A percentile compares a stretch with the other conserved stretches of the same genome.
Evolutionary conservation across 2,329 filamentous ascomycete genomes (phyloP).

Genomic region (Taxawa tesnikishii): DNA sequence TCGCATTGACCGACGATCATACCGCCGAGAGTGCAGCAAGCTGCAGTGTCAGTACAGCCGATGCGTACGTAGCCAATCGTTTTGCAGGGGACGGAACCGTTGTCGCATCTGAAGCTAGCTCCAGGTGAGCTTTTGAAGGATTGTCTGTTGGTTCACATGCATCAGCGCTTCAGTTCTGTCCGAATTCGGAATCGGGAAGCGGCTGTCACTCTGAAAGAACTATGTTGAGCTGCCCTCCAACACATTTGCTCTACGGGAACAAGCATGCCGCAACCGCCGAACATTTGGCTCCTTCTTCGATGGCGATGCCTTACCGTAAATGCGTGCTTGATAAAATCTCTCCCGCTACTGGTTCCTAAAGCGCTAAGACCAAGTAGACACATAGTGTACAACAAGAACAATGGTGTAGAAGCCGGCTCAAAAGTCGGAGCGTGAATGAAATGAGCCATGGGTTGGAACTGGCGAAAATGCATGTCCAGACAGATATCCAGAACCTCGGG

Average conservation of each 20-base stretch:
- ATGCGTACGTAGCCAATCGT: slow-evolving; percentile 35
- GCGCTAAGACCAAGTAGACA: slow-evolving; percentile 41
- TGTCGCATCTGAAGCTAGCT: slow-evolving; percentile 30
- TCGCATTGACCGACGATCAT: slow-evolving; percentile 11
- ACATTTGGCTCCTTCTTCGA: too few species aligned
- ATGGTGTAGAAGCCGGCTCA: slow-evolving; percentile 33
- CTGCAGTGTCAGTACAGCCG: slow-evolving; percentile 35
- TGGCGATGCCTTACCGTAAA: slow-evolving; percentile 25
- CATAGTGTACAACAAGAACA: slow-evolving; percentile 38
- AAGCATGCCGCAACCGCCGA: too few species aligned
- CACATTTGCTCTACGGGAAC: too few species aligned
- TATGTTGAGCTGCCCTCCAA: too few species aligned
- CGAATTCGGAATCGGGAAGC: slow-evolving; percentile 12
- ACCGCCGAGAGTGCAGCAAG: slow-evolving; percentile 38
- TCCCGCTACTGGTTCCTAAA: slow-evolving; percentile 38
- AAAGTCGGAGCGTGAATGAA: slow-evolving; percentile 43
- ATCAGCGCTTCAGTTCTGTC: not conserved
- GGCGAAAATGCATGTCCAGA: slow-evolving; percentile 40
- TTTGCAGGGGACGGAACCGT: slow-evolving; percentile 26
- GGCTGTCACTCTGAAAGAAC: too few species aligned
- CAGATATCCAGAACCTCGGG: slow-evolving; percentile 42
- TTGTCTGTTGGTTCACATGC: slow-evolving; percentile 12
- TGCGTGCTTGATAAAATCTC: slow-evolving; percentile 35
- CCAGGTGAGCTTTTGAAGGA: slow-evolving; percentile 28
- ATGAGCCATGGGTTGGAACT: slow-evolving; percentile 39